Evolutionary conservation across 306 rosid species (phyloP), one percentile per base, ranked within the genome.

Genomic region (Quercus parvula): DNA sequence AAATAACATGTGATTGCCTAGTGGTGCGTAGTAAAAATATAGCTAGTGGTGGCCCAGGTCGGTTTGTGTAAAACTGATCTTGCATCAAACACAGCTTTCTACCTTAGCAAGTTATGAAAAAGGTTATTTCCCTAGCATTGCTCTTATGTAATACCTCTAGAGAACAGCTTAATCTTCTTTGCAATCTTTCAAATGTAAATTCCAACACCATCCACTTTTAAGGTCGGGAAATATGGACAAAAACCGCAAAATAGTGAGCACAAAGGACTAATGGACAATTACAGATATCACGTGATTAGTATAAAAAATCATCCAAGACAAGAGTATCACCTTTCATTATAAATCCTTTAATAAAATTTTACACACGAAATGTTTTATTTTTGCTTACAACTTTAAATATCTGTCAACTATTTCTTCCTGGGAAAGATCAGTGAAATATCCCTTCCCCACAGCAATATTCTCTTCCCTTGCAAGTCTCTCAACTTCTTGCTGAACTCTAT

Each of bases 351-450:
- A 18, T n/a, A 15, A 72, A 25, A 38, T 9, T n/a, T 56, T 54
- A 20, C 41, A 79, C 62, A 35, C 69, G 56, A 27, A 54, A 56
- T 57, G 54, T 77, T 57, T 75, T 58, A 3, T 78, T 79, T 27
- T 70, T 70, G 51, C 14, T 75, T 77, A 79, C 73, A 61, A 28
- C 76, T 83, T 79, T 75, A 89, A 73, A 83, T 84, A 93, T 52
- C 81, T 91, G 77, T 79, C 81, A 74, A 90, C 80, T 58, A 95
- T 86, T 74, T 83, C 88, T 62, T 88, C 96, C 78, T 89, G 94
- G 28, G 92, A 87, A 54, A 85, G 87, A 76, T 93, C 97, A 41
- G 97, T 90, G 82, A 83, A 95, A 81, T 95, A 95, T 74, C 99
- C 99, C 61, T 82, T 83, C 52, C 88, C 93, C 69, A 86, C 96